Percentiles rank a stretch among this genome's conserved stretches.
Evolutionary conservation across 2,329 filamentous ascomycete genomes (phyloP).

Genomic region (Penicillium decumbens): DNA sequence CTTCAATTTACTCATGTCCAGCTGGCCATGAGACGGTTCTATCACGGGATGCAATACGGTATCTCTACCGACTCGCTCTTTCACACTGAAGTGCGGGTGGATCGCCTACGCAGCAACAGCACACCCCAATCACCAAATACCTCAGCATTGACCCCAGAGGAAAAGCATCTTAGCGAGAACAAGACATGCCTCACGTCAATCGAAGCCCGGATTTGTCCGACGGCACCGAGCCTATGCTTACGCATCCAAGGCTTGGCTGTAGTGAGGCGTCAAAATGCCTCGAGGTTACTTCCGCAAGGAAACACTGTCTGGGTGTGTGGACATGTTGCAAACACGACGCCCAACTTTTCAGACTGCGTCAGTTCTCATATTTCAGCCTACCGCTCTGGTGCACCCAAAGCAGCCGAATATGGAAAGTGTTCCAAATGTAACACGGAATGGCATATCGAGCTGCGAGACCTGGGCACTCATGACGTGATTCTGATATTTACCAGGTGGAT

Average conservation of each 20-base stretch:
- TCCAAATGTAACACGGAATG: conserved; percentile 7
- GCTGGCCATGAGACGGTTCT: conserved; percentile 10
- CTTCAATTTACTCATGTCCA: conserved; percentile 9
- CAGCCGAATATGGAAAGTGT: conserved; percentile 5
- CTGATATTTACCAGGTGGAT: conserved; percentile 11
- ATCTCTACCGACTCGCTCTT: conserved; percentile 3
- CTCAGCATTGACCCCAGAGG: background rate
- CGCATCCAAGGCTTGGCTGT: conserved; percentile 4
- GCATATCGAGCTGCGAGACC: conserved; percentile 4
- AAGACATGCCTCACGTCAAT: conserved; percentile 2
- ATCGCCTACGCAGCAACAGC: background rate
- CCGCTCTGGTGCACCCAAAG: background rate
- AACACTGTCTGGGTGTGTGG: background rate
- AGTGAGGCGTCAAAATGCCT: conserved; percentile 1
- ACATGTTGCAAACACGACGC: background rate
- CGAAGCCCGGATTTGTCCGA: conserved; percentile 7
- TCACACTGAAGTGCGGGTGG: conserved; percentile 2
- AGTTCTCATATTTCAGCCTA: conserved; percentile 3
- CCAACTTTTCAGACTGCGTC: background rate
- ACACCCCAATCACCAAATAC: no score
- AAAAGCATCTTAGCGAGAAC: background rate
- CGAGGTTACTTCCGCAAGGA: background rate
- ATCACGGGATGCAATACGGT: conserved; percentile 3
- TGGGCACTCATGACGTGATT: conserved; percentile 2
- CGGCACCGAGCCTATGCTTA: conserved; percentile 5